Conservation (phyloP, 148 eudicot genomes). For the Silene uniflora region DNA sequence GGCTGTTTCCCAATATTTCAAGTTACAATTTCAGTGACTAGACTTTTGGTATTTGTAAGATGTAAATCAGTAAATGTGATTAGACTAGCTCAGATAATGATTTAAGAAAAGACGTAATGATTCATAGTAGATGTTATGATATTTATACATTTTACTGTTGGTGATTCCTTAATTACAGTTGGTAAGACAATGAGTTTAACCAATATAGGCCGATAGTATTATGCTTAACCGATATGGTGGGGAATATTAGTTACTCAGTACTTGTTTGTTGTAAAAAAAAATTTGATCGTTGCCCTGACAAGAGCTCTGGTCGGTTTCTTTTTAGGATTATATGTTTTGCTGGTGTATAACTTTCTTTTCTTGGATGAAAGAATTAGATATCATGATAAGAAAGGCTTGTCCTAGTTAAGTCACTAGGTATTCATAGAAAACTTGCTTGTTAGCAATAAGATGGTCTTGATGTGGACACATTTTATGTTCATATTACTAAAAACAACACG, state of each 20-base stretch:
- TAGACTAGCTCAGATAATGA: background rate
- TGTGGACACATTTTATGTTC: too few relatives aligned
- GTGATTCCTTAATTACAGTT: background rate
- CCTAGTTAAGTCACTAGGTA: background rate
- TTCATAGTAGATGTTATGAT: background rate
- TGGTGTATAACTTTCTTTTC: background rate
- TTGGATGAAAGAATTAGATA: background rate
- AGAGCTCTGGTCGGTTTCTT: background rate
- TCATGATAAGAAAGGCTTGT: background rate
- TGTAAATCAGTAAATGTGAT: background rate
- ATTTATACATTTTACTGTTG: background rate
- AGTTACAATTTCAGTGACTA: background rate
- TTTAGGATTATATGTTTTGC: background rate
- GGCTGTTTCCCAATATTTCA: background rate
- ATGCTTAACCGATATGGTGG: background rate
- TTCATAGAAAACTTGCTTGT: background rate
- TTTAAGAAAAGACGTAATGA: background rate
- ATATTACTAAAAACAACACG: too few relatives aligned
- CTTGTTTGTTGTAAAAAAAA: background rate
- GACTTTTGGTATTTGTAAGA: background rate
- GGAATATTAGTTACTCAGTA: background rate
- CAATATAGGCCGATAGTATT: background rate
- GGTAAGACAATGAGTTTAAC: background rate
- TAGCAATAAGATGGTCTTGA: background rate
- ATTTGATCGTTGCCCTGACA: background rate